Evolutionary conservation across 192 early-diverging fungal species (phyloP), one percentile per base, ranked within the genome.

Genomic region (Phycomyces blakesleeanus): DNA sequence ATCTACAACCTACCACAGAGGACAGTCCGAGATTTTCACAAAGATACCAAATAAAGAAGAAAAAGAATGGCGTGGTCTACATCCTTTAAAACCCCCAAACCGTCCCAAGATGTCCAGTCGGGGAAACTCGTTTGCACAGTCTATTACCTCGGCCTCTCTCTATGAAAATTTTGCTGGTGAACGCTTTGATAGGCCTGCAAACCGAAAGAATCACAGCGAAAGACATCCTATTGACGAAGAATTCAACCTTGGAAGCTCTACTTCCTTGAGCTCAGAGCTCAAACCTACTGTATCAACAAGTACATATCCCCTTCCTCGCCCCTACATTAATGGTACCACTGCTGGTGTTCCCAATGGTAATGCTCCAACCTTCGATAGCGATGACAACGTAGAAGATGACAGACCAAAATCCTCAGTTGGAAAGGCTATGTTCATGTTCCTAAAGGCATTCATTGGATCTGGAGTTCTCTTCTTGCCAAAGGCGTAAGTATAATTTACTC

Each of bases 401-500:
- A n/a, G 27, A 11, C 64, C 56, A 42, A 82, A 75, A 7, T 79
- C 81, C 14, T 71, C 77, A 11, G 74, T 80, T 2, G 49, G 63
- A 29, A 84, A 86, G 69, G 79, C 84, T 5, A 79, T 84, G 57
- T 82, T 84, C 66, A 59, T 86, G 72, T 75, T 86, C 60, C 68
- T 86, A 20, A 86, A 86, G 64, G 68, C 84, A 6, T 86, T 86
- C 71, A 77, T 85, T 15, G 84, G 82, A 59, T 80, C 83, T 5
- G 82, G 82, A 15, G 72, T 66, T 0, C 67, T 85, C 22, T 84
- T 85, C 55, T 73, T 86, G n/a, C 84, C 84, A 50, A 78, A 68
- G 51, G 64, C 64, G 64, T 66, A 59, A 66, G 49, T 57, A 21
- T n/a, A n/a, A n/a, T n/a, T n/a, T n/a, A n/a, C n/a, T n/a, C n/a